Base-by-base conservation (phyloP, 495 filamentous ascomycete species). In the Tetracladium marchalianum region DNA sequence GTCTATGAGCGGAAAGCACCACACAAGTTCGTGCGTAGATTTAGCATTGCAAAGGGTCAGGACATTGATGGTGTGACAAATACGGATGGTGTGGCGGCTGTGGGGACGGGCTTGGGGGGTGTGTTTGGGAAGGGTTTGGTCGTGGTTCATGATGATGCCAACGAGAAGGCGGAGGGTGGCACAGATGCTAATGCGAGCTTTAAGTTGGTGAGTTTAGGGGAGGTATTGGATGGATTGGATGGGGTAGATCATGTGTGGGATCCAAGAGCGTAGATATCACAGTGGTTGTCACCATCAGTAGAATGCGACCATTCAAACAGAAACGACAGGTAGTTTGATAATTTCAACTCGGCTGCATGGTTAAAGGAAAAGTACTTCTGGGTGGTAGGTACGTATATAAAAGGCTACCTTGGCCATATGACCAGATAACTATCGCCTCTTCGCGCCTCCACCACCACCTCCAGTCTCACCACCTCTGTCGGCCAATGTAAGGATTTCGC, bases 401-500 rank as follows among this genome's bases (percentile, higher is more conserved):
- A 7, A 27, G 22, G 22, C 7, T 27, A 27, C 3, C 7, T 27
- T 27, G 22, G 7, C 7, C 3, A 27, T 27, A 7, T 27, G 7
- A 27, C 7, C 3, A 27, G 7, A 27, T 27, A 27, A 3, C 40
- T 50, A 57, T 42, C 54, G 24, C 40, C 55, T 51, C 51, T 79
- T 72, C 46, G 77, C 73, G 31, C 71, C 81, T 46, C 67, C 71
- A 44, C 76, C 75, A 12, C 76, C 77, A 46, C 60, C 64, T 47
- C 64, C 68, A 11, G 71, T 70, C 11, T 76, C 78, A 27, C 22
- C 22, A 19, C 64, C 64, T 50, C 78, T 70, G 48, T 95, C 89
- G 47, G 76, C 78, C 42, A 96, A 71, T 60, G 80, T 92, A 19
- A 98, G 85, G 19, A 98, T 85, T 66, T 98, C 92, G 6, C 88